Percentiles rank a stretch among this genome's conserved stretches.
These are phyloP conservation scores for Phytophthora hibernalis DNA, from an alignment of 352 stramenopile genomes.

Conservation along the genomic window DNA sequence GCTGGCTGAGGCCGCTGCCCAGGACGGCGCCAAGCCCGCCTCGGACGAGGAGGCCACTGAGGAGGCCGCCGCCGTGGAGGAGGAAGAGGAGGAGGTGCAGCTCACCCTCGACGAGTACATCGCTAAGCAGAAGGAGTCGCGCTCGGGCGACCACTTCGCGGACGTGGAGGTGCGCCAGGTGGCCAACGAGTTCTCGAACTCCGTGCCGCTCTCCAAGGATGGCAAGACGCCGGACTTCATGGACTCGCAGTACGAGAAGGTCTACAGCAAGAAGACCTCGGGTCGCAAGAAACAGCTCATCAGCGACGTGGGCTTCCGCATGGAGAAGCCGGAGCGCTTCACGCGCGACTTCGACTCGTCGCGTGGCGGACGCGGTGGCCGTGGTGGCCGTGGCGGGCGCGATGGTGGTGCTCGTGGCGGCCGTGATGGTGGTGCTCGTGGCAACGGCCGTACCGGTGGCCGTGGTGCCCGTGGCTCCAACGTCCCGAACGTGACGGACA, in stretches of 20 bases:
- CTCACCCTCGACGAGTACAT: conserved; percentile 85
- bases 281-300: conserved; percentile 94
- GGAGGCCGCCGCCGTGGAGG: conserved; percentile 58
- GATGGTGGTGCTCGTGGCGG: conserved; percentile 60
- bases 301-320: conserved; percentile 87
- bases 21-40: conserved; percentile 60
- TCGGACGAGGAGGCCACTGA: conserved; percentile 56
- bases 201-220: conserved; percentile 82
- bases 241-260: conserved; percentile 91
- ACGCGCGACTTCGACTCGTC: conserved; percentile 67
- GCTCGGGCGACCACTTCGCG: conserved; percentile 81
- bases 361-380: conserved; percentile 58
- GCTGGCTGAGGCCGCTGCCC: conserved; percentile 55
- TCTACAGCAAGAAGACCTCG: conserved; percentile 96
- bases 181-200: conserved; percentile 89
- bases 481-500: conserved; percentile 81
- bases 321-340: conserved; percentile 70
- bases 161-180: conserved; percentile 87
- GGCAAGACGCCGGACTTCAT: conserved; percentile 91
- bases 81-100: conserved; percentile 89
- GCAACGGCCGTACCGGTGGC: conserved; percentile 48
- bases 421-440: conserved; percentile 62
- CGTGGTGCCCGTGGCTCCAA: conserved; percentile 42
- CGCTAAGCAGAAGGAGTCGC: conserved; percentile 81
- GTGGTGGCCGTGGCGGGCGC: conserved; percentile 68